Conservation (phyloP, 805 yeast genomes). For the Yamadazyma sp. region DNA sequence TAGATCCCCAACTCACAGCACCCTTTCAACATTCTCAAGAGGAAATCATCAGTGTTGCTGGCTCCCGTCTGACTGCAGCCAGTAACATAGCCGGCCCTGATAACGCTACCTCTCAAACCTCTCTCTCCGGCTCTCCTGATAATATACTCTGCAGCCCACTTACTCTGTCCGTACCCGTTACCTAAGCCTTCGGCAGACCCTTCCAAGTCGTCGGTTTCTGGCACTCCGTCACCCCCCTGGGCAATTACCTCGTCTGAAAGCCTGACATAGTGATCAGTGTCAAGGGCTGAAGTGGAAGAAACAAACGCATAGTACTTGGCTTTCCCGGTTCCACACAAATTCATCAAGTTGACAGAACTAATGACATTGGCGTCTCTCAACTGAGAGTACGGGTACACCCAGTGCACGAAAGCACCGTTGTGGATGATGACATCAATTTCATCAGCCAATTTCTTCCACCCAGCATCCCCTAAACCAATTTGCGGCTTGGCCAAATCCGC, state of each 20-base stretch:
- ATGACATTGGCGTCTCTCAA: slow-evolving; percentile 92
- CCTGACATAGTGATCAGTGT: slow-evolving; percentile 75
- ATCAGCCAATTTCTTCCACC: slow-evolving; percentile 59
- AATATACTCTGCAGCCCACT: slow-evolving; percentile 95
- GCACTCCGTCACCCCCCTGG: slow-evolving; percentile 68
- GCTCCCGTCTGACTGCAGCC: slow-evolving; percentile 85
- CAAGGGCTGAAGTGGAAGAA: slow-evolving; percentile 92
- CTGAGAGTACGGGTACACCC: slow-evolving; percentile 94
- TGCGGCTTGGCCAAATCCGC: slow-evolving; percentile 77
- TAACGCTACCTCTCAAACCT: slow-evolving; percentile 85
- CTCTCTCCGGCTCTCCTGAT: slow-evolving; percentile 83
- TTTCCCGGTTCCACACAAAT: slow-evolving; percentile 73
- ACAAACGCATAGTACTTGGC: slow-evolving; percentile 88
- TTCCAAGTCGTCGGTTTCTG: slow-evolving; percentile 77
- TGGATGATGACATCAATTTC: slow-evolving; percentile 82
- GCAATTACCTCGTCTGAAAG: slow-evolving; percentile 69
- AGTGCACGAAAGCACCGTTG: slow-evolving; percentile 97
- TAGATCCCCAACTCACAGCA: slow-evolving; percentile 81
- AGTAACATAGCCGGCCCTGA: slow-evolving; percentile 95
- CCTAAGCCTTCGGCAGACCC: slow-evolving; percentile 84
- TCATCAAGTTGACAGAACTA: slow-evolving; percentile 81
- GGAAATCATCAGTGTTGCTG: slow-evolving; percentile 94
- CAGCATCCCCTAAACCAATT: slow-evolving; percentile 61
- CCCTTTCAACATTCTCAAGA: slow-evolving; percentile 92
- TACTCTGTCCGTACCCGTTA: slow-evolving; percentile 95